Conservation (phyloP, 257 asterid species). For the Scutellaria barbata region DNA sequence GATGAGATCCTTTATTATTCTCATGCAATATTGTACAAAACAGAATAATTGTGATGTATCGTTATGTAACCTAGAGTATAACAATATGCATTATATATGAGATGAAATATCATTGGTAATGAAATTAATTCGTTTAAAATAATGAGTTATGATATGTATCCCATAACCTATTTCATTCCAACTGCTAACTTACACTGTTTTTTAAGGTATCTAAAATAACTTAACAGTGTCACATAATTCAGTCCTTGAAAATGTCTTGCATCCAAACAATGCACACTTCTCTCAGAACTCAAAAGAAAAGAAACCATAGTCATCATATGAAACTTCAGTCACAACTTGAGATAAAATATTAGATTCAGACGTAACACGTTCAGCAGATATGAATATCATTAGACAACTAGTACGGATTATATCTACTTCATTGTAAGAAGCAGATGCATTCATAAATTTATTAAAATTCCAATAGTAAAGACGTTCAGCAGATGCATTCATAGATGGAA, state of each 20-base stretch:
- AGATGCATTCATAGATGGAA: not conserved
- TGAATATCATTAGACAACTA: not conserved
- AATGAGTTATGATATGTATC: too few species aligned
- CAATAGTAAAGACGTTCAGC: conserved; percentile 3
- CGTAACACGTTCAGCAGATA: not conserved
- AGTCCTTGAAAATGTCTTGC: too few species aligned
- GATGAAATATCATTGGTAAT: too few species aligned
- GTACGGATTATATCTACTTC: conserved; percentile 1
- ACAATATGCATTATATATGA: too few species aligned
- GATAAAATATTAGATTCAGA: not conserved
- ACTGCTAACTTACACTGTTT: too few species aligned
- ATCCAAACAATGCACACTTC: not conserved
- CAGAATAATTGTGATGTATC: too few species aligned
- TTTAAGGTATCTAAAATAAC: too few species aligned
- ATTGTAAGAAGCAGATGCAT: conserved; percentile 24
- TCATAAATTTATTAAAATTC: conserved; percentile 23
- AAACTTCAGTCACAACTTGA: not conserved
- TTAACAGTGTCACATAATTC: too few species aligned
- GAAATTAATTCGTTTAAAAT: too few species aligned
- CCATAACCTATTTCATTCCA: too few species aligned
- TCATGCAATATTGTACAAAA: too few species aligned
- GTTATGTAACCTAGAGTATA: too few species aligned
- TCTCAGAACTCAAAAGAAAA: not conserved
- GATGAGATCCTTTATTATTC: not conserved
- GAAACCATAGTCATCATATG: not conserved